Percentiles rank a stretch among this genome's conserved stretches.
Conservation (phyloP, 1,284 basidiomycete genomes). For the Naganishia cerealis region DNA sequence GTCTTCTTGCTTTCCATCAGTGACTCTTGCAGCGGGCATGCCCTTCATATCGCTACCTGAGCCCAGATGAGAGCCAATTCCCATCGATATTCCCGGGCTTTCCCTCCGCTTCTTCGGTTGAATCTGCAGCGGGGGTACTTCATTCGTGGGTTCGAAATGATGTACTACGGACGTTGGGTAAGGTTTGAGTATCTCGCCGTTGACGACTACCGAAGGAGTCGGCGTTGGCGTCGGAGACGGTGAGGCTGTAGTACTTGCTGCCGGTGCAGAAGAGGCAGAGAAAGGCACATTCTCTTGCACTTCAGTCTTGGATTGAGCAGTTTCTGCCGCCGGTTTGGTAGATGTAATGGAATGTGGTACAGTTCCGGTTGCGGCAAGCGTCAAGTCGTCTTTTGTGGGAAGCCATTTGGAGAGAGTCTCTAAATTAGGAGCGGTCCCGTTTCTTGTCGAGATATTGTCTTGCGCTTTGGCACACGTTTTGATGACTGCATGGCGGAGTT, state of each 20-base stretch:
- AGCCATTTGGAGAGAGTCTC: slow-evolving; percentile 4
- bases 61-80: neutral
- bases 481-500: slow-evolving; percentile 7
- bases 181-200: slow-evolving; percentile 23
- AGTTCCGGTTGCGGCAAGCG: neutral
- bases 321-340: neutral
- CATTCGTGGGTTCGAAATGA: neutral
- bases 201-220: slow-evolving; percentile 25
- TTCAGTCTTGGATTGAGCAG: neutral
- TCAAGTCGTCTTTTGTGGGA: slow-evolving; percentile 21
- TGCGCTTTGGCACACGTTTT: neutral
- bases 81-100: neutral
- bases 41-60: neutral
- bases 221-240: slow-evolving; percentile 16
- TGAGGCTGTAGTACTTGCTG: neutral
- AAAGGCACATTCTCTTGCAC: neutral
- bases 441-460: no score
- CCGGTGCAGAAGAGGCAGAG: neutral
- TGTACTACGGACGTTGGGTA: slow-evolving; percentile 13
- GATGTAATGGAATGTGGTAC: neutral
- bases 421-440: no score
- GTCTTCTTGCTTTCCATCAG: slow-evolving; percentile 6
- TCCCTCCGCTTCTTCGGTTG: slow-evolving; percentile 22
- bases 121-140: slow-evolving; percentile 25
- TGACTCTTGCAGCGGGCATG: neutral